These are phyloP conservation scores for Cymodocea nodosa DNA, from an alignment of 116 monocot species.

Conservation along the genomic window DNA sequence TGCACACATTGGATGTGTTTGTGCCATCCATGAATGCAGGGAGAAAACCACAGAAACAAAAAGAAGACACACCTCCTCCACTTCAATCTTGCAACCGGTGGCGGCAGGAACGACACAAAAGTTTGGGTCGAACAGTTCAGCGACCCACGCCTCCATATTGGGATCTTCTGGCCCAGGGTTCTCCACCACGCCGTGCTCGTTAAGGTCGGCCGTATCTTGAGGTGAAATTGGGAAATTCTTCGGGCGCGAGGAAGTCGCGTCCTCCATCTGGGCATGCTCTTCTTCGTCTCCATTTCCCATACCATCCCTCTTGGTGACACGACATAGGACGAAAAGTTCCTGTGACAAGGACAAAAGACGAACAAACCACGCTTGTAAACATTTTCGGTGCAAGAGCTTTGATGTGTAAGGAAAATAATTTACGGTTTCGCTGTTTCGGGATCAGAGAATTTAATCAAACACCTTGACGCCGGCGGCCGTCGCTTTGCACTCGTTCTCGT, in stretches of 20 bases:
- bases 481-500: slow-evolving; percentile 46
- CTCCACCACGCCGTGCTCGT: slow-evolving; percentile 4
- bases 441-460: background rate
- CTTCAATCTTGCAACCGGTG: slow-evolving; percentile 16
- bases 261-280: background rate
- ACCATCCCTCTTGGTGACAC: slow-evolving; percentile 66
- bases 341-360: slow-evolving; percentile 1
- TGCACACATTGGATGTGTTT: too few species aligned
- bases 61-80: slow-evolving; percentile 24
- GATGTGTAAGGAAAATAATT: background rate
- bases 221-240: background rate
- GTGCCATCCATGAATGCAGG: too few species aligned
- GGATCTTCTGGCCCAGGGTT: slow-evolving; percentile 17
- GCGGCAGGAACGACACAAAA: slow-evolving; percentile 6
- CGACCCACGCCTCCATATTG: slow-evolving; percentile 37
- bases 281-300: slow-evolving; percentile 19
- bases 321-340: slow-evolving; percentile 65
- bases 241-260: background rate
- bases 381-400: background rate
- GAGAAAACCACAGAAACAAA: background rate
- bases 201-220: background rate
- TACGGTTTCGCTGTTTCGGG: background rate
- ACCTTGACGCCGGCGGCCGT: slow-evolving; percentile 5
- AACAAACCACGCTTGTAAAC: too few species aligned
- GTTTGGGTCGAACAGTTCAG: slow-evolving; percentile 38